Evolutionary conservation across 208 protist species (phyloP).

Genomic region (Leishmania aethiopica): DNA sequence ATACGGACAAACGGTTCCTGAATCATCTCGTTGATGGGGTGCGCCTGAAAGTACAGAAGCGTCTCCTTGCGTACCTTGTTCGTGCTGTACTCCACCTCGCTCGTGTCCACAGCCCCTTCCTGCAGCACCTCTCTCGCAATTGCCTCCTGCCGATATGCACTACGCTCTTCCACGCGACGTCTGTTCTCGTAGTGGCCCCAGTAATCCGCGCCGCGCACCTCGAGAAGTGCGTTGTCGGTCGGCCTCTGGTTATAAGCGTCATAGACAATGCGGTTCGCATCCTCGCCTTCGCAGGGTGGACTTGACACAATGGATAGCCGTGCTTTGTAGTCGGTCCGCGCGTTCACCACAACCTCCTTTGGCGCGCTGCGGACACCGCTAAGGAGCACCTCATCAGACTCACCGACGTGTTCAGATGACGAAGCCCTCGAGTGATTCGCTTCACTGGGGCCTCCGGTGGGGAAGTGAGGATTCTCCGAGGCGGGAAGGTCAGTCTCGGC

Average conservation of each 20-base stretch:
- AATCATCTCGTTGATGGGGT: conserved; percentile 92
- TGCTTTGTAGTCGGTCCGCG: conserved; percentile 46
- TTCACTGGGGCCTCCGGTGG: conserved; percentile 14
- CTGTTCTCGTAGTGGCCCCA: conserved; percentile 61
- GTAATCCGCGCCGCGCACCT: conserved; percentile 73
- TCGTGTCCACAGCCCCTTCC: conserved; percentile 80
- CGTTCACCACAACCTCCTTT: conserved; percentile 43
- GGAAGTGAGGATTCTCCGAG: conserved; percentile 73
- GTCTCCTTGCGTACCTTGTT: conserved; percentile 76
- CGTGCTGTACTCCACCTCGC: conserved; percentile 66
- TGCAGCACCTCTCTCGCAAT: conserved; percentile 56
- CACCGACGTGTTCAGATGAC: not conserved
- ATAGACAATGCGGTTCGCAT: conserved; percentile 36
- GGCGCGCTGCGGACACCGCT: not conserved
- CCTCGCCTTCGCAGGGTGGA: conserved; percentile 15
- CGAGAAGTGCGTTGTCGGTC: conserved; percentile 42
- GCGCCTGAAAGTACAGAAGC: conserved; percentile 82
- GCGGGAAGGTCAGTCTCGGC: conserved; percentile 29
- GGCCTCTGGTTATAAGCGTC: conserved; percentile 79
- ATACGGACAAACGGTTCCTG: conserved; percentile 87
- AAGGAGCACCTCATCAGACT: not conserved
- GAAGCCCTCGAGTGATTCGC: not conserved
- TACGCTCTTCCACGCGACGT: conserved; percentile 47
- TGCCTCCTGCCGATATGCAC: conserved; percentile 36
- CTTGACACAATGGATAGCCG: conserved; percentile 13